phyloP scores from a whole-genome alignment of 331 rosid species.

The Erythrophleum ivorense region DNA sequence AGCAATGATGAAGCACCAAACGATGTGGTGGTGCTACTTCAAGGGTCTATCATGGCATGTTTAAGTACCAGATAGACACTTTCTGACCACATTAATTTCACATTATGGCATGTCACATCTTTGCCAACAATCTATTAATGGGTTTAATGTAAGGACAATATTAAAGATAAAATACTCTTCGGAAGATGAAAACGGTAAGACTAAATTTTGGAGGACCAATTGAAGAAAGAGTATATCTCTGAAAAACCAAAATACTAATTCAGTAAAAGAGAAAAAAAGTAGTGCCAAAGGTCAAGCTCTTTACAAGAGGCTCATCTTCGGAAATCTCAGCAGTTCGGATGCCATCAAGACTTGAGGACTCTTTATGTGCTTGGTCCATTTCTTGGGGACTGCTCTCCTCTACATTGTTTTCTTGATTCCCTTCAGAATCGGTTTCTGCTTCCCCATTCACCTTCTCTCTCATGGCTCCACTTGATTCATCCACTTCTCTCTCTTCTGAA shows the following conservation, averaged over 20 bases:
- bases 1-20: background rate
- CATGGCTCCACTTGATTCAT: conserved; percentile 47
- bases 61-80: background rate
- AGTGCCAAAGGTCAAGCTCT: conserved; percentile 29
- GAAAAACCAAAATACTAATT: background rate
- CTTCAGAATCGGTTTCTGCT: conserved; percentile 57
- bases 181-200: background rate
- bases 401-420: conserved; percentile 48
- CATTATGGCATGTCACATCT: background rate
- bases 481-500: conserved; percentile 52
- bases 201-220: background rate
- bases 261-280: background rate
- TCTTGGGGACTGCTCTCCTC: conserved; percentile 44
- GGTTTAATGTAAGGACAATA: background rate
- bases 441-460: conserved; percentile 54
- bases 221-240: background rate
- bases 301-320: conserved; percentile 86
- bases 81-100: background rate
- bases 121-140: background rate
- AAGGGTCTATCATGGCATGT: background rate
- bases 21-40: background rate
- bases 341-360: conserved; percentile 39
- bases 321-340: conserved; percentile 53
- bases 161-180: background rate
- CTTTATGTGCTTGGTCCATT: conserved; percentile 39